phyloP scores from a whole-genome alignment of 2,329 filamentous ascomycete species.

The Dactylellina cionopaga region DNA sequence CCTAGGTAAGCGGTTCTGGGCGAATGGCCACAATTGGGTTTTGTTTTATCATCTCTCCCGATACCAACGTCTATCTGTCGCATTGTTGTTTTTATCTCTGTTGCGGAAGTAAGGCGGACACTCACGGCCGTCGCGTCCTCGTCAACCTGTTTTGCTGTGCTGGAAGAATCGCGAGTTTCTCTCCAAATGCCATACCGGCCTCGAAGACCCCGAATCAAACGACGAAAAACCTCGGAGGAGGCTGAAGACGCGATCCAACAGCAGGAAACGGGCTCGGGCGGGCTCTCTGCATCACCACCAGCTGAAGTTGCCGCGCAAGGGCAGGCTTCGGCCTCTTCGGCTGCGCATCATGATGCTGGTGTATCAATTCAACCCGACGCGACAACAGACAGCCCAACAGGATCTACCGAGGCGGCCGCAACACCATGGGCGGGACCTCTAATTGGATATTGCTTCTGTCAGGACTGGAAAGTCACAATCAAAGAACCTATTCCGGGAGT shows the following conservation, averaged over 20 bases:
- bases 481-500: slow-evolving; percentile 50
- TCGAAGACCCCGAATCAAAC: slow-evolving; percentile 29
- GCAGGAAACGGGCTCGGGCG: neutral
- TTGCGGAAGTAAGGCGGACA: slow-evolving; percentile 9
- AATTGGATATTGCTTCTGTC: slow-evolving; percentile 51
- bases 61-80: slow-evolving; percentile 27
- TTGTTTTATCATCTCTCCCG: slow-evolving; percentile 49
- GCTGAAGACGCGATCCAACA: slow-evolving; percentile 22
- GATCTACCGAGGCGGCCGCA: slow-evolving; percentile 23
- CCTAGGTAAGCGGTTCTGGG: slow-evolving; percentile 26
- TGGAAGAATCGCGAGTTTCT: slow-evolving; percentile 43
- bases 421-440: slow-evolving; percentile 31
- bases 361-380: slow-evolving; percentile 30
- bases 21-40: slow-evolving; percentile 11
- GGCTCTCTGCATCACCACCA: slow-evolving; percentile 20
- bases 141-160: slow-evolving; percentile 21
- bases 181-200: slow-evolving; percentile 49
- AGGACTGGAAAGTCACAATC: slow-evolving; percentile 51
- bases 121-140: slow-evolving; percentile 21
- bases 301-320: slow-evolving; percentile 4
- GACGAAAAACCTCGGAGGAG: slow-evolving; percentile 47
- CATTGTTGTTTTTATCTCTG: slow-evolving; percentile 15
- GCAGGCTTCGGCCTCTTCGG: slow-evolving; percentile 15
- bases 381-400: slow-evolving; percentile 38
- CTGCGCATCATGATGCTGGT: neutral